Percentiles rank a stretch among this genome's conserved stretches.
phyloP scores from a whole-genome alignment of 306 rosid species.

The Begonia fuchsioides region DNA sequence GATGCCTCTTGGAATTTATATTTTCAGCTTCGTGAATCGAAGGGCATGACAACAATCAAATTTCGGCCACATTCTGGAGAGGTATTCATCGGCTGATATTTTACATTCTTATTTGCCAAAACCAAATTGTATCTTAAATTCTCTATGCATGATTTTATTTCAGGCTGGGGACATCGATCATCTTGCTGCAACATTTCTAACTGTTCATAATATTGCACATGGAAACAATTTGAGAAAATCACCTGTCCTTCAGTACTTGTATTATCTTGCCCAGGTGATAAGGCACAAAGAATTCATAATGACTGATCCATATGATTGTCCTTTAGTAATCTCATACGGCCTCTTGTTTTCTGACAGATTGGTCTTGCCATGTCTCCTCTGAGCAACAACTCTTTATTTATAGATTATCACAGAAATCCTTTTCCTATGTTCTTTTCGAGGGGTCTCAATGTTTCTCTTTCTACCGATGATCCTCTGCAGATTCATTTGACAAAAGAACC shows the following conservation, averaged over 20 bases:
- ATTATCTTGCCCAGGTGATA: slow-evolving; percentile 74
- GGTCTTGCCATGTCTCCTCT: slow-evolving; percentile 72
- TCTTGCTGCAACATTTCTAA: slow-evolving; percentile 69
- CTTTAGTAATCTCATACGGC: slow-evolving; percentile 4
- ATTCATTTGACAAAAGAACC: slow-evolving; percentile 39
- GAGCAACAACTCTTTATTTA: slow-evolving; percentile 78
- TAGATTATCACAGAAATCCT: slow-evolving; percentile 76
- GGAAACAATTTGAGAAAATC: slow-evolving; percentile 71
- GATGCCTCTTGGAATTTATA: not conserved
- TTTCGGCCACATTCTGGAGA: slow-evolving; percentile 88
- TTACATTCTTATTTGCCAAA: not conserved
- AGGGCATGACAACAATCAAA: slow-evolving; percentile 41
- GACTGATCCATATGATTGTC: not conserved
- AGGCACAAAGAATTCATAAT: not conserved
- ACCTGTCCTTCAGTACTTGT: slow-evolving; percentile 71
- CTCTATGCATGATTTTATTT: slow-evolving; percentile 7
- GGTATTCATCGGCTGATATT: slow-evolving; percentile 23
- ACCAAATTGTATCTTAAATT: slow-evolving; percentile 9
- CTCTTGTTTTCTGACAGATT: slow-evolving; percentile 37
- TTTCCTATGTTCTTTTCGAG: slow-evolving; percentile 73
- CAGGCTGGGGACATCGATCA: slow-evolving; percentile 90
- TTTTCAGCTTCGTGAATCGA: slow-evolving; percentile 71
- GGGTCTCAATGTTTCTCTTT: slow-evolving; percentile 74
- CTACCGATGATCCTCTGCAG: slow-evolving; percentile 64
- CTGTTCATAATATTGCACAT: slow-evolving; percentile 73